Evolutionary conservation across 2,329 filamentous ascomycete species (phyloP), one percentile per base, ranked within the genome.

Genomic region (Fonsecaea multimorphosa): DNA sequence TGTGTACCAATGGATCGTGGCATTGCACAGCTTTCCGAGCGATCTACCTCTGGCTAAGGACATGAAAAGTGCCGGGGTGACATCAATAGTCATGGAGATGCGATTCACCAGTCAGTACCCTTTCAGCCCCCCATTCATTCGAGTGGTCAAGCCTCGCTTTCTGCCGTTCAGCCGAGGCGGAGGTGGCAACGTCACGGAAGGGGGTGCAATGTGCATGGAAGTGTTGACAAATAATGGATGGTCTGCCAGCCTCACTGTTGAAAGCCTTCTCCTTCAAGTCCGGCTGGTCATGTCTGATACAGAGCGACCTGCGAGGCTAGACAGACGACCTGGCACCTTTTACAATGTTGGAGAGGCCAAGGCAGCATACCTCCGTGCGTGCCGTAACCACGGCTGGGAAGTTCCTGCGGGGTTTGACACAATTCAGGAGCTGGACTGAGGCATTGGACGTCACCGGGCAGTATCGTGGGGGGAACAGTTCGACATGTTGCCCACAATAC

Each of bases 1-100:
- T 73, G 83, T 93, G 68, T 97, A 95, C 73, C 92, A 96, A 73
- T 96, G 93, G 93, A 92, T 96, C 65, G 88, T 96, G 5, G 91
- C 97, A 76, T 81, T 97, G 1, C 93, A 97, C 76, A 91, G 89
- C 51, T 96, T 97, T 73, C 89, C 92, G 27, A 69, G 79, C 0
- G 75, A 79, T 1, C 82, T 95, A 0, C 91, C 90, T 0, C 81
- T 97, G 0, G 88, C 90, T 0, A 74, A 84, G 60, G 93, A 97
- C 73, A 92, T 97, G 87, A 87, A 88, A 75, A 72, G 75, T 1
- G 82, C 80, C 0, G 82, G 81, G 0, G 71, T 90, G 63, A 85
- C 82, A 24, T 93, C 91, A 73, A 81, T 97, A 44, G 87, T 96
- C 0, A 78, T 96, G 11, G 93, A 97, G 77, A 80, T 97, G 49